Percentiles rank a stretch among this genome's conserved stretches.
Conservation (phyloP, 192 early-diverging fungal genomes). For the Backusella luteola region DNA sequence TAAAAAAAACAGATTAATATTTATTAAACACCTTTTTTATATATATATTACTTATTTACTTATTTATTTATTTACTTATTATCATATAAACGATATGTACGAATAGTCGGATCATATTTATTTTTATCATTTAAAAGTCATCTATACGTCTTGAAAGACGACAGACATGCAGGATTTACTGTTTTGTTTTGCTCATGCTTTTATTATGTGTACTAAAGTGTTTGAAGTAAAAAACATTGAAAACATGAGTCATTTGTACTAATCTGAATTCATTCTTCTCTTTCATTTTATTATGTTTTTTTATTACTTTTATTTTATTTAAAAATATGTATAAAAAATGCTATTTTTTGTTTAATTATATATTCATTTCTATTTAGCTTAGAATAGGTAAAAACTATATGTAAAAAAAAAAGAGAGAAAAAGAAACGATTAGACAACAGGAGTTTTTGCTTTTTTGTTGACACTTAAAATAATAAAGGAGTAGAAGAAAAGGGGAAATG, state of each 20-base stretch:
- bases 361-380: slow-evolving; percentile 8
- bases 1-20: background rate
- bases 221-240: background rate
- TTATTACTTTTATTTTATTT: background rate
- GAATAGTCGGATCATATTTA: background rate
- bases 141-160: background rate
- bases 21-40: background rate
- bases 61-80: background rate
- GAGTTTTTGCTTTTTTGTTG: background rate
- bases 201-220: background rate
- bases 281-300: background rate
- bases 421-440: background rate
- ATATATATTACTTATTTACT: slow-evolving; percentile 1
- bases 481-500: too few relatives aligned
- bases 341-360: background rate
- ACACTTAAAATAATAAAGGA: background rate
- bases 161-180: background rate
- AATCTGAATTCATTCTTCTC: background rate
- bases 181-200: background rate
- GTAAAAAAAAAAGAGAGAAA: background rate
- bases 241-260: background rate
- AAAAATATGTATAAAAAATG: background rate
- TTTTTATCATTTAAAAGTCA: background rate
- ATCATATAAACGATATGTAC: slow-evolving; percentile 4
- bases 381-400: slow-evolving; percentile 26